phyloP scores from a whole-genome alignment of 768 basidiomycete species.

The Pholiota microspora region DNA sequence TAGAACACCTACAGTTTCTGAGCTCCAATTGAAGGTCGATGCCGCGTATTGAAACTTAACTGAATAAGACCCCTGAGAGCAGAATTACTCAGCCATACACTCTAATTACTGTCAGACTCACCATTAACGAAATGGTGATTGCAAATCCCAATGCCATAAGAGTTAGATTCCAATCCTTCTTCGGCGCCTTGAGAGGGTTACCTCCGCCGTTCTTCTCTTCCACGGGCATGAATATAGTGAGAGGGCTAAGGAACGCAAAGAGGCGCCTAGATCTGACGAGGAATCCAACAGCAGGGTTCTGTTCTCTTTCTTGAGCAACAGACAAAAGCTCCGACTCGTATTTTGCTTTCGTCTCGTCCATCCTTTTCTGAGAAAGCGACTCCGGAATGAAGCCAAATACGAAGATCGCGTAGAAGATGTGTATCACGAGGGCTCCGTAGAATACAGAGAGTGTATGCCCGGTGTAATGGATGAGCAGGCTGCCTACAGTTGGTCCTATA shows the following conservation, averaged over 20 bases:
- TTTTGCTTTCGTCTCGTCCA: conserved; percentile 35
- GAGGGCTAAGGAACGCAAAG: conserved; percentile 68
- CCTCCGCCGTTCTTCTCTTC: conserved; percentile 17
- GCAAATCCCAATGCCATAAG: conserved; percentile 54
- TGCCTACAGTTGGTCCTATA: conserved; percentile 73
- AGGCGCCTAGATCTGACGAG: conserved; percentile 42
- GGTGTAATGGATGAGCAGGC: conserved; percentile 58
- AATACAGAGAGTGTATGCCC: conserved; percentile 63
- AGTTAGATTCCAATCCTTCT: conserved; percentile 65
- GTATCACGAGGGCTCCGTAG: conserved; percentile 56
- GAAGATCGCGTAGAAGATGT: conserved; percentile 46
- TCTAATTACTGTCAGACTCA: conserved; percentile 21
- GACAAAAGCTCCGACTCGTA: conserved; percentile 32
- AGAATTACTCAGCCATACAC: not conserved
- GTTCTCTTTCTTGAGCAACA: conserved; percentile 14
- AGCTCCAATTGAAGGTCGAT: conserved; percentile 60
- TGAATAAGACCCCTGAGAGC: conserved; percentile 57
- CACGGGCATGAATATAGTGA: conserved; percentile 60
- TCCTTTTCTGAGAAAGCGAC: conserved; percentile 57
- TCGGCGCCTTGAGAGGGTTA: conserved; percentile 38
- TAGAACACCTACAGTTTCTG: conserved; percentile 51
- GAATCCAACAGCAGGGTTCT: conserved; percentile 17
- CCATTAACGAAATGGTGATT: conserved; percentile 45
- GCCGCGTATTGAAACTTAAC: conserved; percentile 68
- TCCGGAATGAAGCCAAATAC: conserved; percentile 72